These are phyloP conservation scores for Saturnispora zaruensis DNA, from an alignment of 805 yeast genomes.

Conservation along the genomic window DNA sequence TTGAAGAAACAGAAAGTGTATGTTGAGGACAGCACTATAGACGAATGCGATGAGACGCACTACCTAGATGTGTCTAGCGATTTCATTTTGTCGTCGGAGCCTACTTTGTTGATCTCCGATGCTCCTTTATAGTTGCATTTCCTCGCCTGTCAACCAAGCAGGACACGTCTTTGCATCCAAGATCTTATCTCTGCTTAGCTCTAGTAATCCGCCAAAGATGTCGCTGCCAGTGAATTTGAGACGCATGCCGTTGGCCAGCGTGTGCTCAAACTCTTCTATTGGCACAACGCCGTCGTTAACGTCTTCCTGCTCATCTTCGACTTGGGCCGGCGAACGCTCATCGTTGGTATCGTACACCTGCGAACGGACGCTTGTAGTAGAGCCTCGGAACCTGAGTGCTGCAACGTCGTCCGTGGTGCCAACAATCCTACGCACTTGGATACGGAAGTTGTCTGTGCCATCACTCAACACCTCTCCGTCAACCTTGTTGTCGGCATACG, in stretches of 20 bases:
- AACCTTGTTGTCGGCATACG: constrained; percentile 59
- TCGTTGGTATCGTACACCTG: constrained; percentile 11
- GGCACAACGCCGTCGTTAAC: constrained; percentile 43
- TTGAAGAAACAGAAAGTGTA: background rate
- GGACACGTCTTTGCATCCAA: constrained; percentile 55
- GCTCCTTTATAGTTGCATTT: constrained; percentile 17
- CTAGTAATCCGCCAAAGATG: constrained; percentile 71
- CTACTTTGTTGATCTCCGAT: background rate
- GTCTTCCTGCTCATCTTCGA: constrained; percentile 11
- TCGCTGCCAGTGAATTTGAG: constrained; percentile 53
- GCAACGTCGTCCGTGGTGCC: constrained; percentile 31
- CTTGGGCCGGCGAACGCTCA: background rate
- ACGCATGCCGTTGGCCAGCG: constrained; percentile 22
- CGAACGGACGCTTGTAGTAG: constrained; percentile 31
- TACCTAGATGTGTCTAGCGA: background rate
- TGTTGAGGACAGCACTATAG: background rate
- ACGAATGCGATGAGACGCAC: background rate
- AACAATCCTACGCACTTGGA: constrained; percentile 25
- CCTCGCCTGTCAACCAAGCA: constrained; percentile 74
- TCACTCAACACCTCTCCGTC: constrained; percentile 58
- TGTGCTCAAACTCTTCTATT: constrained; percentile 42
- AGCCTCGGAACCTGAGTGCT: constrained; percentile 55
- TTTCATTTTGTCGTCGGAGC: background rate
- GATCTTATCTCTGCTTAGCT: constrained; percentile 42
- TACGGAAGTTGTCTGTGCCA: constrained; percentile 33